Base-by-base conservation (phyloP, 1,284 basidiomycete genomes). In the Ganoderma sp. region DNA sequence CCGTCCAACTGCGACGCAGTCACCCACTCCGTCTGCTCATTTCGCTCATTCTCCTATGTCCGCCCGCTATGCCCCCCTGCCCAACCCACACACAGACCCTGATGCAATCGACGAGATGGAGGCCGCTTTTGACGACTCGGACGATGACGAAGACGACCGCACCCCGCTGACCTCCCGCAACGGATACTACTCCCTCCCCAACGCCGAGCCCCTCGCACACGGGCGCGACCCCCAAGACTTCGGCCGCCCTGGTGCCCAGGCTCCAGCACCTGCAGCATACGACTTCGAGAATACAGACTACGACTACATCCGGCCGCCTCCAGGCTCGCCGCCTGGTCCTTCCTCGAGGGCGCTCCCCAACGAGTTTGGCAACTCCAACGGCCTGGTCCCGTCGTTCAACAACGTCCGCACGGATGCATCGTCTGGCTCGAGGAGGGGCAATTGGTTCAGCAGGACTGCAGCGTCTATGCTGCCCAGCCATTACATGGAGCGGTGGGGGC, bases 331-430 rank as follows among this genome's bases (percentile, higher is more conserved):
- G 1, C 94, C 94, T 7, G 83, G 81, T 12, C 90, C 82, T 69
- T 90, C 87, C 2, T 81, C 82, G 69, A 82, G 80, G 65, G 93
- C 89, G 61, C 84, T 88, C 66, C 90, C 86, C 41, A 92, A 90
- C 79, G 84, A 88, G 54, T 84, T 85, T 65, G 94, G 94, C 52
- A 97, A 96, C 79, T 89, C 91, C 17, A 96, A 97, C 78, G 95
- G 95, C 15, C 75, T 88, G 34, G 76, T 96, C 60, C 93, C 95
- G 41, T 76, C 84, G 2, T 84, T 84, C 59, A 52, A 71, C 68
- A 74, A 81, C 42, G 75, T 81, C 34, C 73, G 79, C 60, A 80
- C 84, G 34, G 75, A 74, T 67, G 74, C 79, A 66, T 70, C 62
- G 39, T 25, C 64, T 19, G 41, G 64, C 25, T 48, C 60, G 19